Base-by-base conservation (phyloP, 2,329 filamentous ascomycete genomes). In the Hypoxylon sp. region DNA sequence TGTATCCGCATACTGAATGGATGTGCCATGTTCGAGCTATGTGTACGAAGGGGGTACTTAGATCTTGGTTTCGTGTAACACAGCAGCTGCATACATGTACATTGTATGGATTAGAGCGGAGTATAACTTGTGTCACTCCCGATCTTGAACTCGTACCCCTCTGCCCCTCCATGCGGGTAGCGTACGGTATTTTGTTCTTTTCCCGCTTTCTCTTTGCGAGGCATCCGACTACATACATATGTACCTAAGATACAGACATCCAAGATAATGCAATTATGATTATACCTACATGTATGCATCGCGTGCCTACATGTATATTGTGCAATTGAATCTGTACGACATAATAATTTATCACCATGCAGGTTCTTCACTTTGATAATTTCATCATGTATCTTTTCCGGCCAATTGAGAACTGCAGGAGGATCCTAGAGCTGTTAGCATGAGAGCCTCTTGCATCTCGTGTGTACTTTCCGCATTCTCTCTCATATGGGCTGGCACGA, bases 391-490 rank as follows among this genome's bases (percentile, higher is more conserved):
- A 4, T 19, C 44, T 46, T 44, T 53, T 42, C 39, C 29, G n/a
- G 35, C 58, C 63, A 62, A 66, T 66, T 52, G 47, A 35, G 22
- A 48, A 17, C 31, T 37, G 14, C 42, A 6, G 47, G 24, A 37
- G 50, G 24, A 58, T 5, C 35, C 42, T 48, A 4, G 52, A 51
- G 17, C 6, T 47, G 26, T 19, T 22, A n/a, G 44, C 52, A 31
- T 26, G 26, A 55, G 59, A 67, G 60, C 60, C 65, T 64, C 62
- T 42, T 68, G 61, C 54, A 66, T 47, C 55, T 69, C 67, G 67
- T 66, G 35, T 69, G 63, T 62, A 70, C 59, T 63, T 70, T 53
- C 63, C 63, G 24, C 37, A 55, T 59, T 67, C 59, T 51, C 59
- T 51, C 10, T 53, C 51, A 42, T 29, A 63, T 58, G 44, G 33